Evolutionary conservation across 768 basidiomycete genomes (phyloP), one percentile per base, ranked within the genome.

Genomic region (Collybia sordida): DNA sequence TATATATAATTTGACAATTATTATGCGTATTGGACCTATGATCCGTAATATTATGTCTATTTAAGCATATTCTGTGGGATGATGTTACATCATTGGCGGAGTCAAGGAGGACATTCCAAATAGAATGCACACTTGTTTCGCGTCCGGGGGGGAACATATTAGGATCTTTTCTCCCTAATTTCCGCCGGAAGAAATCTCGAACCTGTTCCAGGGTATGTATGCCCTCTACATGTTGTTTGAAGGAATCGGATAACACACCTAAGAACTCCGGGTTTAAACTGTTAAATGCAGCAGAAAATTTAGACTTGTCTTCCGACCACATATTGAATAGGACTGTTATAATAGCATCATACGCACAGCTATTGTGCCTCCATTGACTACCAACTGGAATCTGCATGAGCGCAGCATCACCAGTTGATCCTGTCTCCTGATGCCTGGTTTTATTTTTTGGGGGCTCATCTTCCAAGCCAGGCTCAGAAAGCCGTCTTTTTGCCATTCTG

Each of bases 321-420:
- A 63, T 41, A 40, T 58, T 41, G 47, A 46, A 61, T 4, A 69
- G 39, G 4, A 60, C 45, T 0, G 59, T 49, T 22, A 69, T 45
- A 3, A 60, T 28, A 11, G 59, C 19, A 45, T 69, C 68, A 57
- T 69, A 69, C 7, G 63, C 61, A 58, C 67, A 70, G 35, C 67
- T 68, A 31, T 64, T 62, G 18, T 57, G 23, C 25, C 42, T 41
- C 65, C 65, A 66, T 27, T 19, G 34, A 36, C 53, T 47, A 17
- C 59, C 59, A 8, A 27, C 36, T 12, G 47, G 36, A 28, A 37
- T 23, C 46, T 42, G 39, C n/a, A n/a, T n/a, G n/a, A n/a, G n/a
- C n/a, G n/a, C n/a, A n/a, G n/a, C n/a, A n/a, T n/a, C n/a, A n/a
- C n/a, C n/a, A n/a, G n/a, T n/a, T n/a, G n/a, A n/a, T n/a, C n/a